phyloP scores from a whole-genome alignment of 2,329 filamentous ascomycete genomes.

The Xylaria sp. region DNA sequence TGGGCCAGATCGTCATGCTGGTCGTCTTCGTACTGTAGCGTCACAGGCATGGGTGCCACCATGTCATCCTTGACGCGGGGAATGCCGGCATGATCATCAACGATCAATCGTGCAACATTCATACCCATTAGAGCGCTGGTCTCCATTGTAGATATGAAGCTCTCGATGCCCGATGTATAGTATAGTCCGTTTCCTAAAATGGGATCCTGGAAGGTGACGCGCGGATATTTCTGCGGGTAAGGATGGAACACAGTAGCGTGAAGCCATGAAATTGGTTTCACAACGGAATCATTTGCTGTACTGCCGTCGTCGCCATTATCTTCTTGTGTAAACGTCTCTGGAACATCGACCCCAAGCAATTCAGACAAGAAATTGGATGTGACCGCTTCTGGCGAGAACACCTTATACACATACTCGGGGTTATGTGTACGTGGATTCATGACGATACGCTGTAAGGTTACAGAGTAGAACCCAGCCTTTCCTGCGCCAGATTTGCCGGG shows the following conservation, averaged over 20 bases:
- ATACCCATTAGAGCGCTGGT: slow-evolving; percentile 91
- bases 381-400: slow-evolving; percentile 68
- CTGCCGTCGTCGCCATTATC: slow-evolving; percentile 46
- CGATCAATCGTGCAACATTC: slow-evolving; percentile 80
- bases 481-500: slow-evolving; percentile 71
- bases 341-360: slow-evolving; percentile 62
- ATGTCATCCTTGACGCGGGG: slow-evolving; percentile 22
- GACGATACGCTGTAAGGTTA: slow-evolving; percentile 76
- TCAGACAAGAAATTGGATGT: slow-evolving; percentile 64
- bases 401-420: slow-evolving; percentile 71
- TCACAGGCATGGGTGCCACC: not conserved
- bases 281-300: slow-evolving; percentile 47
- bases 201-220: slow-evolving; percentile 87
- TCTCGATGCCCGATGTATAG: slow-evolving; percentile 83
- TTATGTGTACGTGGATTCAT: slow-evolving; percentile 68
- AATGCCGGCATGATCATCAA: slow-evolving; percentile 63
- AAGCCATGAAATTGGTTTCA: slow-evolving; percentile 77
- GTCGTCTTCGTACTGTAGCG: slow-evolving; percentile 29
- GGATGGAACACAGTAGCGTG: slow-evolving; percentile 82
- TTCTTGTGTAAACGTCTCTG: slow-evolving; percentile 52
- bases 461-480: slow-evolving; percentile 83
- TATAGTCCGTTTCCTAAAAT: slow-evolving; percentile 74
- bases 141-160: slow-evolving; percentile 98
- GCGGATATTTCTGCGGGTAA: slow-evolving; percentile 86
- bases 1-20: slow-evolving; percentile 28